These are phyloP conservation scores for Adansonia digitata DNA, from an alignment of 345 rosid genomes.

Conservation along the genomic window DNA sequence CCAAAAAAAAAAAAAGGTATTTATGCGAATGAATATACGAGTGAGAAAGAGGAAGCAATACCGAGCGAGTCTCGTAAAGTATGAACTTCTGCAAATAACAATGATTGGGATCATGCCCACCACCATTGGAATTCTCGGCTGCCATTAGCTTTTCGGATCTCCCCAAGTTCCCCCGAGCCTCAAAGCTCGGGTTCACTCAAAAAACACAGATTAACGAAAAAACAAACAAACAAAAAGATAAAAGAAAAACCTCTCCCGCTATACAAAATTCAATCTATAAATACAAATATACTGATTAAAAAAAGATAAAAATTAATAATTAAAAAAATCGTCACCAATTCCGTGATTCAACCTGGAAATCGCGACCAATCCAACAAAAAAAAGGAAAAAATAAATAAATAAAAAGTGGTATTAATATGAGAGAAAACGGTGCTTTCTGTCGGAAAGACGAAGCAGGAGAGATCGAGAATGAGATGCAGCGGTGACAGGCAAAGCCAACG, in stretches of 20 bases:
- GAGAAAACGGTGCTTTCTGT: background rate
- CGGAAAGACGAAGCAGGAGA: background rate
- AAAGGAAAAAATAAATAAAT: background rate
- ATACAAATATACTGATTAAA: background rate
- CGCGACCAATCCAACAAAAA: background rate
- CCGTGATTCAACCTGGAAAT: background rate
- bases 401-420: background rate
- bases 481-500: conserved; percentile 20
- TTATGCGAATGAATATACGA: background rate
- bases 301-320: background rate
- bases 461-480: background rate
- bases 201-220: conserved; percentile 24
- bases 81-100: conserved; percentile 69
- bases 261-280: conserved; percentile 7
- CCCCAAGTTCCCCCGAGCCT: conserved; percentile 36
- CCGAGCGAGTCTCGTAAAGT: conserved; percentile 90
- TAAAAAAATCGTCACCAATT: background rate
- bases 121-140: conserved; percentile 26
- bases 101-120: conserved; percentile 23
- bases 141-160: conserved; percentile 37
- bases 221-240: conserved; percentile 6
- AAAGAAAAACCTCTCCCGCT: background rate
- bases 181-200: conserved; percentile 27
- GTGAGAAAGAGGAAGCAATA: conserved; percentile 20
- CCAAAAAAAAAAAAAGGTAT: too few species aligned